Evolutionary conservation across 352 stramenopile genomes (phyloP).

Genomic region (Phytophthora pluvialis): DNA sequence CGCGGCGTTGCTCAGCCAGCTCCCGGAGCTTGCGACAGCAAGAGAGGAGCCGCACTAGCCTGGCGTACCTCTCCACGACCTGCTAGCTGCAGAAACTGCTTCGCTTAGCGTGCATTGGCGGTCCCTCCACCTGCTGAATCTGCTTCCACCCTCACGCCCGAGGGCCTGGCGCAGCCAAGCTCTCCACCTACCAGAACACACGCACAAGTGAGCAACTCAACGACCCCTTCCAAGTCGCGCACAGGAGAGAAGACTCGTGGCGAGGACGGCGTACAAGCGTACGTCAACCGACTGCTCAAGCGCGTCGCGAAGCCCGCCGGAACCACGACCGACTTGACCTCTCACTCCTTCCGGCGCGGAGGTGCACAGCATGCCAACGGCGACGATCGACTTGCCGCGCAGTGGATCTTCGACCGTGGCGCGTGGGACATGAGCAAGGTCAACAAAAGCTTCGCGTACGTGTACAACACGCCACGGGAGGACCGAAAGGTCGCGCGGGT

Average conservation of each 20-base stretch:
- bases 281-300: constrained; percentile 34
- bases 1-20: constrained; percentile 11
- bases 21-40: constrained; percentile 8
- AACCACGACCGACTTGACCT: background rate
- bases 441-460: constrained; percentile 40
- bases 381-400: background rate
- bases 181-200: background rate
- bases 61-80: too few species aligned
- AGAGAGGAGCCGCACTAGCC: too few species aligned
- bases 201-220: background rate
- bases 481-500: constrained; percentile 7
- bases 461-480: constrained; percentile 24
- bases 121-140: too few species aligned
- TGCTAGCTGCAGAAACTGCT: too few species aligned
- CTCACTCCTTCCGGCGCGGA: background rate
- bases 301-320: background rate
- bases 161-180: too few species aligned
- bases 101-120: too few species aligned
- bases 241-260: background rate
- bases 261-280: constrained; percentile 20
- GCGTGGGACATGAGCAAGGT: constrained; percentile 38
- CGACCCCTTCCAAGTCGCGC: background rate
- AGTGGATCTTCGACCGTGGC: background rate
- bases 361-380: constrained; percentile 1
- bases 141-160: too few species aligned